Percentiles rank a stretch among this genome's conserved stretches.
Conservation (phyloP, 768 basidiomycete genomes). For the Pisolithus tinctorius region DNA sequence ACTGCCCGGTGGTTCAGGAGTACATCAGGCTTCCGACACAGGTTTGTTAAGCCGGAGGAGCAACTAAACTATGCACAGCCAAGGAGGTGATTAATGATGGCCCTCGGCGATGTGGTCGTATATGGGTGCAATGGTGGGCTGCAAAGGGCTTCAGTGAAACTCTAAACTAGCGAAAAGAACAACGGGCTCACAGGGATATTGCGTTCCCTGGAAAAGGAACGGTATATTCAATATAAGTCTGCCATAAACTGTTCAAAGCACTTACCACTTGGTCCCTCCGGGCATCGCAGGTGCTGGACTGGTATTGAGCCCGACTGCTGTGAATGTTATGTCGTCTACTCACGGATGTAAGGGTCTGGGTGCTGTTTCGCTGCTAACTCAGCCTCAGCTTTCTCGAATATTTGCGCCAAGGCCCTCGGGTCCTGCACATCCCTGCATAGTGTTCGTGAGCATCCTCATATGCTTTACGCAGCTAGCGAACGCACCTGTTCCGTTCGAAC, state of each 20-base stretch:
- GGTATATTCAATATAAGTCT: neutral
- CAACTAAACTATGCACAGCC: no score
- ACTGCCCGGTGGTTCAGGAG: no score
- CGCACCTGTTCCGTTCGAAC: slow-evolving; percentile 87
- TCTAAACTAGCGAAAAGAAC: neutral
- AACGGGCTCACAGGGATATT: slow-evolving; percentile 47
- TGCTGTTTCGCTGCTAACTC: slow-evolving; percentile 60
- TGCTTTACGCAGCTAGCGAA: neutral
- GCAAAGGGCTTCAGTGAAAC: slow-evolving; percentile 1
- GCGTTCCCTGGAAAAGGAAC: slow-evolving; percentile 1
- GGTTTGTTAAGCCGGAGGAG: no score
- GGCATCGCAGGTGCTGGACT: slow-evolving; percentile 71
- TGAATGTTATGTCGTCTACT: slow-evolving; percentile 29
- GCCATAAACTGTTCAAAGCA: slow-evolving; percentile 9
- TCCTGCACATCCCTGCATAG: slow-evolving; percentile 67
- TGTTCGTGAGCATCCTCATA: neutral
- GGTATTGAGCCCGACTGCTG: neutral
- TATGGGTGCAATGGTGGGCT: slow-evolving; percentile 59
- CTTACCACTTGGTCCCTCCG: slow-evolving; percentile 94
- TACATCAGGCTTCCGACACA: no score
- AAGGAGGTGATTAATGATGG: slow-evolving; percentile 17
- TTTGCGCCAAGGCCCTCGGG: slow-evolving; percentile 70
- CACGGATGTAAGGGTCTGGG: slow-evolving; percentile 91
- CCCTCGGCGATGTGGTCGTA: slow-evolving; percentile 51
- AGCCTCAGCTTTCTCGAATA: slow-evolving; percentile 77